A percentile compares a stretch with the other conserved stretches of the same genome.
These are phyloP conservation scores for Pythium oligandrum DNA, from an alignment of 352 stramenopile species.

Conservation along the genomic window DNA sequence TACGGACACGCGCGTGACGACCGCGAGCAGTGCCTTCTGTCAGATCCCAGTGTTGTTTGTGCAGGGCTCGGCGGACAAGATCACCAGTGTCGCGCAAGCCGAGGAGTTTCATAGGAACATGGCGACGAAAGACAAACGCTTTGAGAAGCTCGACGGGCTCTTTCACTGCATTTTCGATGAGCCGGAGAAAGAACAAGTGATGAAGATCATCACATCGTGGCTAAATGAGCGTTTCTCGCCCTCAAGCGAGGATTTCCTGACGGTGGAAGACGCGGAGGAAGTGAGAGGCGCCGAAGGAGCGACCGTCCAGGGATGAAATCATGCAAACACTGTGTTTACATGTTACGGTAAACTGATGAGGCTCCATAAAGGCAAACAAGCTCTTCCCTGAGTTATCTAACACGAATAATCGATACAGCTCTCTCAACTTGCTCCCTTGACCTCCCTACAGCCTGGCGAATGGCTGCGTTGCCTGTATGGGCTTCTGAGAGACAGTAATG, in stretches of 20 bases:
- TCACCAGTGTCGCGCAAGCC: conserved; percentile 32
- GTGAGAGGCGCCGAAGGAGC: too few species aligned
- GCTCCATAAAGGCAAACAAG: too few species aligned
- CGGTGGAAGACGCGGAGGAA: too few species aligned
- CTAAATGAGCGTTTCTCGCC: conserved; percentile 8
- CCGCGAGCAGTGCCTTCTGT: conserved; percentile 19
- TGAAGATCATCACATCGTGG: conserved; percentile 41
- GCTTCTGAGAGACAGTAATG: conserved; percentile 4
- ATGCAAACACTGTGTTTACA: too few species aligned
- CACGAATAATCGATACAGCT: too few species aligned
- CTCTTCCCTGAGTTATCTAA: too few species aligned
- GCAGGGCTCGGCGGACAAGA: conserved; percentile 37
- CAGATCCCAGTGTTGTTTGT: conserved; percentile 33
- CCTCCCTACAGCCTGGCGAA: too few species aligned
- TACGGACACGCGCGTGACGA: conserved; percentile 6
- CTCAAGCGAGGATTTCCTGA: background rate
- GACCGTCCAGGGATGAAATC: too few species aligned
- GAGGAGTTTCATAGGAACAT: conserved; percentile 36
- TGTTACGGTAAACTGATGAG: too few species aligned
- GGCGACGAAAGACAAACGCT: conserved; percentile 48
- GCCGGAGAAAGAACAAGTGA: conserved; percentile 49
- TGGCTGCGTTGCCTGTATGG: background rate
- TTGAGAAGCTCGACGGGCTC: conserved; percentile 52
- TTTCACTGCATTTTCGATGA: conserved; percentile 69
- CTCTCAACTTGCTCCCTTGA: too few species aligned